phyloP scores from a whole-genome alignment of 768 basidiomycete genomes.

The Termitomyces heimii region DNA sequence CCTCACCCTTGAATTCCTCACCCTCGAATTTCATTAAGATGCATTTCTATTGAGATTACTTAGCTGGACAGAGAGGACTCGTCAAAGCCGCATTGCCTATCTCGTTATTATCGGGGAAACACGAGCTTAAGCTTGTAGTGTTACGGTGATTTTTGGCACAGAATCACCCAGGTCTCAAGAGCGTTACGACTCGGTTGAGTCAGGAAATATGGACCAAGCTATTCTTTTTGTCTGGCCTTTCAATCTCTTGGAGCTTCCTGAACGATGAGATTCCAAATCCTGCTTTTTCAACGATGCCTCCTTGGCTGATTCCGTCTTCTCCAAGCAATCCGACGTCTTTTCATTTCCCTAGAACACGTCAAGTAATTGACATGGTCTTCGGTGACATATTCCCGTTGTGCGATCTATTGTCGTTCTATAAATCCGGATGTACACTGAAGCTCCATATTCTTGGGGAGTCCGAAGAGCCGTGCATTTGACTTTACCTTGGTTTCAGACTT shows the following conservation, averaged over 20 bases:
- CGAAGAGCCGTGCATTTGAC: background rate
- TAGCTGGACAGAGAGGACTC: too few species aligned
- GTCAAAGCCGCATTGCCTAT: too few species aligned
- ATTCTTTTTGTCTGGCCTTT: background rate
- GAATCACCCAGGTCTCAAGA: background rate
- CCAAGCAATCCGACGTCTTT: background rate
- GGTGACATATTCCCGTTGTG: background rate
- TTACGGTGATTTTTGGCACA: background rate
- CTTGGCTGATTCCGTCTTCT: background rate
- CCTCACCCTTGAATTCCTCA: too few species aligned
- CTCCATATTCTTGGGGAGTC: background rate
- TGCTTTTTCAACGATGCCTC: background rate
- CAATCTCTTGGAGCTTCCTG: background rate
- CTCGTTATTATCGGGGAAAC: background rate
- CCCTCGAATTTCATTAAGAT: background rate
- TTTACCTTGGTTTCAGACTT: background rate
- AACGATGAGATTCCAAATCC: background rate
- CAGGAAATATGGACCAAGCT: too few species aligned
- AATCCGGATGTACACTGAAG: background rate
- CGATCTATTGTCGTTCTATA: background rate
- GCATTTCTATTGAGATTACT: too few species aligned
- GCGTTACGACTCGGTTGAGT: too few species aligned
- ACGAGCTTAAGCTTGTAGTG: background rate
- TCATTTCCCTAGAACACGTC: background rate
- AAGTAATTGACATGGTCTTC: background rate